A percentile compares a stretch with the other conserved stretches of the same genome.
phyloP scores from a whole-genome alignment of 495 filamentous ascomycete species.

The Penicillium maclennaniae region DNA sequence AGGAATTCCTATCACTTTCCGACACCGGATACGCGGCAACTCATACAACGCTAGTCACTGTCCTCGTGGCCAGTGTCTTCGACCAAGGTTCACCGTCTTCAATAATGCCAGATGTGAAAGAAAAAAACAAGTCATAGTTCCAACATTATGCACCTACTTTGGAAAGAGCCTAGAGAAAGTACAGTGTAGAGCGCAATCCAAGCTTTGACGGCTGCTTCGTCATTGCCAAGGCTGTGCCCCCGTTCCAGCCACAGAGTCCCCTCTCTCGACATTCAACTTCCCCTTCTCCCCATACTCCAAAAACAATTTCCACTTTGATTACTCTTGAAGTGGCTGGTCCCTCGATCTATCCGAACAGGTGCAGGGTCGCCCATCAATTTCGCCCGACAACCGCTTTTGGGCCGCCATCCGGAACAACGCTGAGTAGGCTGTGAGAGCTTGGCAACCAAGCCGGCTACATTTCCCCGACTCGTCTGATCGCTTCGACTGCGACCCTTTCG shows the following conservation, averaged over 20 bases:
- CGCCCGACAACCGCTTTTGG: constrained; percentile 17
- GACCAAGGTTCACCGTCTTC: not conserved
- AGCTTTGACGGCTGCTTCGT: constrained; percentile 19
- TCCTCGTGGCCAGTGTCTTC: not conserved
- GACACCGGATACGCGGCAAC: not conserved
- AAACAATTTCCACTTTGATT: not conserved
- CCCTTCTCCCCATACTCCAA: constrained; percentile 1
- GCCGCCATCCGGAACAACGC: constrained; percentile 18
- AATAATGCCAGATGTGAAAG: not conserved
- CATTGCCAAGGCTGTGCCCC: constrained; percentile 31
- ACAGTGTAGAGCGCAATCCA: not conserved
- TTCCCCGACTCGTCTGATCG: constrained; percentile 11
- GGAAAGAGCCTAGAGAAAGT: not conserved
- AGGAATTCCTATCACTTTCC: not conserved
- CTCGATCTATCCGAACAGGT: constrained; percentile 1
- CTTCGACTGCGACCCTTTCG: constrained; percentile 6
- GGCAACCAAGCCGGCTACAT: constrained; percentile 15
- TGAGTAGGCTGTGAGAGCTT: constrained; percentile 24
- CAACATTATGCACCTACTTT: not conserved
- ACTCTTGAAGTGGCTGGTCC: constrained; percentile 6
- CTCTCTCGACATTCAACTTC: constrained; percentile 13
- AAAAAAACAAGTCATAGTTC: not conserved
- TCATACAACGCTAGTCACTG: not conserved
- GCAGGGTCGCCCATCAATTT: constrained; percentile 7
- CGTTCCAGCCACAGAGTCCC: constrained; percentile 30